Base-by-base conservation (phyloP, 257 asterid genomes). In the Prunella vulgaris region DNA sequence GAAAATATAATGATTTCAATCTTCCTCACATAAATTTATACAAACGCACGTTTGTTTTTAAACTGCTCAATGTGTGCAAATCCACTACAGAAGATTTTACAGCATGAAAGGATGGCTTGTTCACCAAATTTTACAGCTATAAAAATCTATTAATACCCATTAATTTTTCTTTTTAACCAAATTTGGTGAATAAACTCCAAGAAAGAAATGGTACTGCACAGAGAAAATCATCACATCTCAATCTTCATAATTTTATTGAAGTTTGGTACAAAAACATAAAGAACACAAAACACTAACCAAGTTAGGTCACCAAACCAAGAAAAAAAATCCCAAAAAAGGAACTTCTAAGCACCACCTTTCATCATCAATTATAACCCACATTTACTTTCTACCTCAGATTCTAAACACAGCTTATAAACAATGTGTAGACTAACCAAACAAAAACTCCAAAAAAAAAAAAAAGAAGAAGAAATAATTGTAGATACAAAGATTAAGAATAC, bases 401-500 rank as follows among this genome's bases (percentile, higher is more conserved):
- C 74, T 71, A 69, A 72, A 71, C 83, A 76, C 75, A 73, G 37
- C 53, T 68, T 78, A 76, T 83, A 65, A 83, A 87, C 86, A 81
- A 79, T 70, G 82, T 59, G 80, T 61, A 72, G 73, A 48, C 58
- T 68, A 74, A 46, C 35, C 52, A 20, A 53, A 63, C 63, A 52
- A 44, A 54, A 57, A 38, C 10, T 3, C 33, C 1, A 25, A 25
- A 25, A n/a, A n/a, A n/a, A n/a, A n/a, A n/a, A n/a, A n/a, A n/a
- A n/a, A n/a, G n/a, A 24, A 21, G 1, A 10, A 13, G 24, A 27
- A 58, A 70, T 63, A 72, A 73, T 56, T 37, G 52, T 79, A 80
- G 82, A 80, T 69, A 75, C 78, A 61, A 49, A 12, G 35, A n/a
- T n/a, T n/a, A n/a, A n/a, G n/a, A n/a, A n/a, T n/a, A n/a, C n/a